Conservation (phyloP, 1,284 basidiomycete genomes). For the Cryptococcus sp. region DNA sequence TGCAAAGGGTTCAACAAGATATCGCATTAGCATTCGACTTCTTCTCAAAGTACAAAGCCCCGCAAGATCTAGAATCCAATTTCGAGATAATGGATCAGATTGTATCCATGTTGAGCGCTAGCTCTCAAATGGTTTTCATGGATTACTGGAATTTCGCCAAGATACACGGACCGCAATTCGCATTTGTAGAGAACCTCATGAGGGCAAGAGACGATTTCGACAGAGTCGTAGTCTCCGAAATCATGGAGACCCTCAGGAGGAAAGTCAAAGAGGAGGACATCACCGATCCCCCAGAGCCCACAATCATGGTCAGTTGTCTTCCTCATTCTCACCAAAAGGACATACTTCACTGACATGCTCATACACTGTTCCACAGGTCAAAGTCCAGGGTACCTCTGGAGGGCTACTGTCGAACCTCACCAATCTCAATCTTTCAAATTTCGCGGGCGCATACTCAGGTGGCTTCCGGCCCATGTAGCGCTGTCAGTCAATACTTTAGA, state of each 20-base stretch:
- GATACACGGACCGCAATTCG: conserved; percentile 86
- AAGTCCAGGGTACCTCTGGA: conserved; percentile 36
- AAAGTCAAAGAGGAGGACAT: conserved; percentile 87
- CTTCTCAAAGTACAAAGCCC: conserved; percentile 76
- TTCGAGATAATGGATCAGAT: conserved; percentile 89
- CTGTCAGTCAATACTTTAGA: too few species aligned
- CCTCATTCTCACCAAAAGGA: neutral
- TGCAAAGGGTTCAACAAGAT: conserved; percentile 79
- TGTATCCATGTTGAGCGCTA: conserved; percentile 80
- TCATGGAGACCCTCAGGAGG: conserved; percentile 90
- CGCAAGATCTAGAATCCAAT: conserved; percentile 75
- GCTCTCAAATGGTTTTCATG: conserved; percentile 88
- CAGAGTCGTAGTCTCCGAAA: conserved; percentile 77
- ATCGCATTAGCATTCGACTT: conserved; percentile 74
- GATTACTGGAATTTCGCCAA: conserved; percentile 97
- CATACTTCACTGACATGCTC: conserved; percentile 1
- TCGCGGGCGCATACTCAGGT: conserved; percentile 39
- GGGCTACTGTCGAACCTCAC: conserved; percentile 42
- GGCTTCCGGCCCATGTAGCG: conserved; percentile 14
- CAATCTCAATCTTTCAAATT: conserved; percentile 34
- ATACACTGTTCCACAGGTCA: conserved; percentile 27
- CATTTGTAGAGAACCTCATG: conserved; percentile 87
- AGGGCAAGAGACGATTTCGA: conserved; percentile 89
- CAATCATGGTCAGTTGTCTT: conserved; percentile 59
- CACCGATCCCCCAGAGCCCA: conserved; percentile 63